Percentiles rank a stretch among this genome's conserved stretches.
These are phyloP conservation scores for Candida railenensis DNA, from an alignment of 805 yeast species.

Conservation along the genomic window DNA sequence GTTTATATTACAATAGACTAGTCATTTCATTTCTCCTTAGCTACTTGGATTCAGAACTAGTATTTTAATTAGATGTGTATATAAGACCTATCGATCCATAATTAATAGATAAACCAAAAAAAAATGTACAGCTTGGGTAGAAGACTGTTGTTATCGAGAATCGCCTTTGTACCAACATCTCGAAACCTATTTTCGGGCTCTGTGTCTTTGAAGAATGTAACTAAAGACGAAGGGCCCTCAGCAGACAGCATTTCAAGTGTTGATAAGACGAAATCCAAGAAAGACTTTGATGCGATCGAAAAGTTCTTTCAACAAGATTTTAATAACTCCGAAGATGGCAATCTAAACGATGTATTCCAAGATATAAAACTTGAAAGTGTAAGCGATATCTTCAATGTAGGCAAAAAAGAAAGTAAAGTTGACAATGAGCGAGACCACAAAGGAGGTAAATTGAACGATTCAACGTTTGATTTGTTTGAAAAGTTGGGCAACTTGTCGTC, in stretches of 20 bases:
- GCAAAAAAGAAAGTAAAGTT: background rate
- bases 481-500: background rate
- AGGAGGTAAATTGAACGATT: too few species aligned
- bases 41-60: background rate
- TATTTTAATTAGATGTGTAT: background rate
- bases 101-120: too few species aligned
- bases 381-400: conserved; percentile 1
- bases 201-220: too few species aligned
- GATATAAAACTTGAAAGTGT: conserved; percentile 1
- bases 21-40: background rate
- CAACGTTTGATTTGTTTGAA: background rate
- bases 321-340: conserved; percentile 6
- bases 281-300: conserved; percentile 9
- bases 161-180: background rate
- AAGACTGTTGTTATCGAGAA: background rate
- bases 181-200: too few species aligned
- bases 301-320: conserved; percentile 8
- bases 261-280: too few species aligned
- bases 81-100: background rate
- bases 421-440: background rate
- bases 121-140: background rate
- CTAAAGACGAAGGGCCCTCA: too few species aligned
- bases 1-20: background rate
- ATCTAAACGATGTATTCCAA: background rate
- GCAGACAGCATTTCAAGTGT: too few species aligned